Evolutionary conservation across 768 basidiomycete species (phyloP), one percentile per base, ranked within the genome.

Genomic region (Tricholomella constricta): DNA sequence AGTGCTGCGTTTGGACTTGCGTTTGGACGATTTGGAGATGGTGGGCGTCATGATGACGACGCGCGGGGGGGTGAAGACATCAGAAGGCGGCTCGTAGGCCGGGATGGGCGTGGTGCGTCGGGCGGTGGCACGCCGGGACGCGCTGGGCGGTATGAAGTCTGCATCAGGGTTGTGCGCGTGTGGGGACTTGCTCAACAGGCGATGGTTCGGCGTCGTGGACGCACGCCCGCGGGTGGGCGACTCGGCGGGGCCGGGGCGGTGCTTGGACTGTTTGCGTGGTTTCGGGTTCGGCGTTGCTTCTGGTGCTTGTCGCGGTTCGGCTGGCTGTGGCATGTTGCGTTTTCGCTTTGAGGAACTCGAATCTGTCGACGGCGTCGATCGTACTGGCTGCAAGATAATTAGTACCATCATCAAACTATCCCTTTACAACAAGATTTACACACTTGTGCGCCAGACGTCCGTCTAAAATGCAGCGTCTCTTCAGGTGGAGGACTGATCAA

Each of bases 31-130:
- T 63, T 72, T 80, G 36, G 67, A 70, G 45, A 63, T 42, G 37
- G 69, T 51, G 14, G 81, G 75, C 5, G 73, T 73, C 35, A 80
- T 65, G 44, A 79, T 65, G 40, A 89, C 78, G 58, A 86, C 81
- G 43, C 82, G 77, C 0, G 88, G 89, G 1, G 89, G 86, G 0
- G 85, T 87, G 60, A 88, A 88, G n/a, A 82, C 77, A 51, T 86
- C 86, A 0, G 63, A 52, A 0, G 87, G 87, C 0, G 86, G 86
- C 56, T 87, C 85, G 61, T 89, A 89, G 0, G 74, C 72, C 0
- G 82, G 80, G 36, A 78, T 74, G 1, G 85, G 86, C 2, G 85
- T 86, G 1, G 72, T 82, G 17, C 79, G 72, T 15, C 78, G 63
- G 0, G 66, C 56, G 55, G 51, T 67, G 60, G 60, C 58, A 20